Conservation (phyloP, 257 asterid species). For the Solanum chiquidenum region DNA sequence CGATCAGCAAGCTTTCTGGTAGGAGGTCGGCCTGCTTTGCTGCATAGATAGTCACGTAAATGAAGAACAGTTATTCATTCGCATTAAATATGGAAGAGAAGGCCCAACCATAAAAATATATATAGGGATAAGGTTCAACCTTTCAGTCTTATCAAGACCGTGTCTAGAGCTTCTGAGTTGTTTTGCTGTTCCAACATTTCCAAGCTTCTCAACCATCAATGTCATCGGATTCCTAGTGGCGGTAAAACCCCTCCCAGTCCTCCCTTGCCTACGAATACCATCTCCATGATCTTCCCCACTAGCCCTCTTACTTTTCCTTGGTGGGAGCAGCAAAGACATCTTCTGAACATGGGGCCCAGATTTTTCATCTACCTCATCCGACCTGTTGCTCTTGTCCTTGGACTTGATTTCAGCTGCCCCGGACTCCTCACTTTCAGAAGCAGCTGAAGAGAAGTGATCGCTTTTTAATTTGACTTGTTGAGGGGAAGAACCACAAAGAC, state of each 20-base stretch:
- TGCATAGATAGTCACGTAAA: constrained; percentile 27
- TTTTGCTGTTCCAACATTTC: constrained; percentile 69
- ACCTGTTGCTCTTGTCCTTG: constrained; percentile 53
- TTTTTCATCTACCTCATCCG: constrained; percentile 54
- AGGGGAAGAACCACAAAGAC: constrained; percentile 59
- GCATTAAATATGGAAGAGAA: not conserved
- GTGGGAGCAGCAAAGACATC: constrained; percentile 74
- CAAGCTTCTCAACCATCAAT: constrained; percentile 54
- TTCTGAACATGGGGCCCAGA: constrained; percentile 55
- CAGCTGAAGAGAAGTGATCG: constrained; percentile 48
- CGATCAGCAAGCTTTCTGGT: constrained; percentile 84
- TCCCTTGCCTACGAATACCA: constrained; percentile 83
- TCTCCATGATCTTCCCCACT: constrained; percentile 51
- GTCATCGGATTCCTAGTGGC: constrained; percentile 61
- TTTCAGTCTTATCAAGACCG: constrained; percentile 64
- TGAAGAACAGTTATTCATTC: not conserved
- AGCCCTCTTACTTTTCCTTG: constrained; percentile 58
- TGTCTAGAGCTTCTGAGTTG: constrained; percentile 83
- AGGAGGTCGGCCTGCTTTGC: constrained; percentile 80
- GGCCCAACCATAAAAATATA: not conserved
- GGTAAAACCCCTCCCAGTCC: constrained; percentile 63
- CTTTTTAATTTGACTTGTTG: constrained; percentile 53
- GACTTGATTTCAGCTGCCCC: constrained; percentile 66
- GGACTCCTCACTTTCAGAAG: constrained; percentile 89
- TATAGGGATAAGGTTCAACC: constrained; percentile 23